Evolutionary conservation across 2,329 filamentous ascomycete genomes (phyloP).

Genomic region (Phoma sp.): DNA sequence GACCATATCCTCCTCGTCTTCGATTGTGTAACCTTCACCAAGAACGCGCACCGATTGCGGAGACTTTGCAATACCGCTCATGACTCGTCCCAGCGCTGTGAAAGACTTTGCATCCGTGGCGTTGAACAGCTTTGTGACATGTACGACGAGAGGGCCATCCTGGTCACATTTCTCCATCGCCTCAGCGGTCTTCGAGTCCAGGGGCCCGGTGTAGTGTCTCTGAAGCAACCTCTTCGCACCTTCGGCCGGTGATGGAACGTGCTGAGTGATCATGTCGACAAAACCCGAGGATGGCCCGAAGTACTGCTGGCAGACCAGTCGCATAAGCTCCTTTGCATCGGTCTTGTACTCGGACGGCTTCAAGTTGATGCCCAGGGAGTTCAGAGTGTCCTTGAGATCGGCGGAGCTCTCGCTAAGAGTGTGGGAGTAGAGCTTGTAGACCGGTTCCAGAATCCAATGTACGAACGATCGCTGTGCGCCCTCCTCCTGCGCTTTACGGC

Average conservation of each 20-base stretch:
- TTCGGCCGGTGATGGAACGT: slow-evolving; percentile 85
- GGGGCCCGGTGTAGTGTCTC: slow-evolving; percentile 88
- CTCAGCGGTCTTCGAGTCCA: slow-evolving; percentile 79
- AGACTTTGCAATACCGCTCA: slow-evolving; percentile 87
- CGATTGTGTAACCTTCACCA: slow-evolving; percentile 92
- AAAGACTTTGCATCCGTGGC: slow-evolving; percentile 90
- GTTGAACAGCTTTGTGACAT: slow-evolving; percentile 92
- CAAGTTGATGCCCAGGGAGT: slow-evolving; percentile 78
- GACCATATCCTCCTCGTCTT: slow-evolving; percentile 98
- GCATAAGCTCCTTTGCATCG: slow-evolving; percentile 87
- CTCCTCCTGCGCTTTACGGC: slow-evolving; percentile 83
- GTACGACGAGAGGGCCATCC: slow-evolving; percentile 88
- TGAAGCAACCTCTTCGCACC: slow-evolving; percentile 79
- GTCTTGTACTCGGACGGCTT: slow-evolving; percentile 93
- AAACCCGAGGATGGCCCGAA: slow-evolving; percentile 90
- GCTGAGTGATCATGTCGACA: slow-evolving; percentile 91
- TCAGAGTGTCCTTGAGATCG: slow-evolving; percentile 80
- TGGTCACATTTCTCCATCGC: slow-evolving; percentile 85
- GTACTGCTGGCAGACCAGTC: slow-evolving; percentile 91
- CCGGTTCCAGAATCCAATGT: slow-evolving; percentile 91
- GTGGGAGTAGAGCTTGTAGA: slow-evolving; percentile 97
- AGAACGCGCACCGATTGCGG: slow-evolving; percentile 87
- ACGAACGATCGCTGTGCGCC: slow-evolving; percentile 85
- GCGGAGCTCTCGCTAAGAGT: slow-evolving; percentile 90
- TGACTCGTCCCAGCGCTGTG: slow-evolving; percentile 85